These are phyloP conservation scores for Paraconiothyrium brasiliense DNA, from an alignment of 2,329 filamentous ascomycete species.

Conservation along the genomic window DNA sequence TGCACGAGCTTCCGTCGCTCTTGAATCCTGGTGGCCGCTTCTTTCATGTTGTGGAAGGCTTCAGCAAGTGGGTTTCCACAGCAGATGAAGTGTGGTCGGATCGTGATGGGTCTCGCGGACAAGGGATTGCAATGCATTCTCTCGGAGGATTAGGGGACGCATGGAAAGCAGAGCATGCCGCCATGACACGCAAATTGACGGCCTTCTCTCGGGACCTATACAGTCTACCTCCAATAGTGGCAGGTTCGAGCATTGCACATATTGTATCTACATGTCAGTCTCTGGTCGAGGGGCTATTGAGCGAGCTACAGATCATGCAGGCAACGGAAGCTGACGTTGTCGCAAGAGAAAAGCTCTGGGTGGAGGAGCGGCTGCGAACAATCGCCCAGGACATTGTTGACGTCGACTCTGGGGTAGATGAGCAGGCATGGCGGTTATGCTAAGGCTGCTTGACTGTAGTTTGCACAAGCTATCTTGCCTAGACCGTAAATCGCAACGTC, in stretches of 20 bases:
- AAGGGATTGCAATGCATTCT: slow-evolving; percentile 24
- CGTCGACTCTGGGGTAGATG: slow-evolving; percentile 22
- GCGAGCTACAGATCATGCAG: slow-evolving; percentile 47
- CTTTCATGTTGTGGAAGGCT: slow-evolving; percentile 38
- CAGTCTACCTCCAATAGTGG: slow-evolving; percentile 35
- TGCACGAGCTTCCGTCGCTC: slow-evolving; percentile 48
- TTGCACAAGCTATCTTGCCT: neutral
- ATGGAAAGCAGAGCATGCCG: slow-evolving; percentile 47
- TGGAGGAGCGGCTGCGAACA: slow-evolving; percentile 42
- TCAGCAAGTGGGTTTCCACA: slow-evolving; percentile 43
- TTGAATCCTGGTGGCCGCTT: slow-evolving; percentile 46
- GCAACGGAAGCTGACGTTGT: slow-evolving; percentile 43
- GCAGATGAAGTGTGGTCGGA: slow-evolving; percentile 41
- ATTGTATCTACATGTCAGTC: slow-evolving; percentile 42
- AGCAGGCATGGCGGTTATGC: slow-evolving; percentile 40
- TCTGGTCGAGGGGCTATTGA: slow-evolving; percentile 42
- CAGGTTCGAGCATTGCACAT: slow-evolving; percentile 45
- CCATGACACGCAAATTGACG: slow-evolving; percentile 46
- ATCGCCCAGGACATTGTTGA: slow-evolving; percentile 40
- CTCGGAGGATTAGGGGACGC: slow-evolving; percentile 43
- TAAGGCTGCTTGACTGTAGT: neutral
- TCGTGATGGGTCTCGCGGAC: slow-evolving; percentile 23
- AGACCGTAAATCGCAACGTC: neutral
- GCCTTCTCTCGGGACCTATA: slow-evolving; percentile 43
- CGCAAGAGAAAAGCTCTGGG: slow-evolving; percentile 45